phyloP scores from a whole-genome alignment of 2,329 filamentous ascomycete genomes.

The Neonectria sp. region DNA sequence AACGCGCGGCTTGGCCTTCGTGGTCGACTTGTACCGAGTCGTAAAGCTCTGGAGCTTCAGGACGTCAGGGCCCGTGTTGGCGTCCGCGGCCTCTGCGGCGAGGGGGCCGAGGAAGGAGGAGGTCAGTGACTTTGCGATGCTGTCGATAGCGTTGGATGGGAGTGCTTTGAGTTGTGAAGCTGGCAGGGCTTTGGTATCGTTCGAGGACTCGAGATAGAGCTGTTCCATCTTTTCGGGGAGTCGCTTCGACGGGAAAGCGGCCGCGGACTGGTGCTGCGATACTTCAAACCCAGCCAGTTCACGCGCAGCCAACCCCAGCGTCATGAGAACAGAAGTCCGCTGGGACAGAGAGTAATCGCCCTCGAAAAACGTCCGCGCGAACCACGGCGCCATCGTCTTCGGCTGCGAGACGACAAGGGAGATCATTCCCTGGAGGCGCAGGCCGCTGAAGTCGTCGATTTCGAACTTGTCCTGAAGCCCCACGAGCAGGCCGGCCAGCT shows the following conservation, averaged over 20 bases:
- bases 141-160: constrained; percentile 74
- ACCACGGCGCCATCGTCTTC: constrained; percentile 84
- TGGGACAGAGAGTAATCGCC: constrained; percentile 93
- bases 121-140: constrained; percentile 77
- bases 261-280: constrained; percentile 64
- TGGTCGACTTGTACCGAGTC: constrained; percentile 62
- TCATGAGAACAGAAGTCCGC: constrained; percentile 84
- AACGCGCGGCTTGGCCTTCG: constrained; percentile 56
- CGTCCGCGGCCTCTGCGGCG: constrained; percentile 85
- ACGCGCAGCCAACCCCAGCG: constrained; percentile 84
- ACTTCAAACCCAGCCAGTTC: constrained; percentile 85
- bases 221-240: constrained; percentile 82
- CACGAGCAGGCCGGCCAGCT: constrained; percentile 82
- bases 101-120: constrained; percentile 84
- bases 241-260: constrained; percentile 84
- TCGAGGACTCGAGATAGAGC: constrained; percentile 69
- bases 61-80: constrained; percentile 82
- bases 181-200: constrained; percentile 36
- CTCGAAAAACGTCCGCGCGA: constrained; percentile 87
- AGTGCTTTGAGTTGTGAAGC: constrained; percentile 65
- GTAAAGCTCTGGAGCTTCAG: constrained; percentile 94
- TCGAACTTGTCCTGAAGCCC: constrained; percentile 90
- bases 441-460: constrained; percentile 81
- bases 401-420: constrained; percentile 85
- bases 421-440: constrained; percentile 85